Base-by-base conservation (phyloP, 1,284 basidiomycete species). In the Cutaneotrichosporon spelunceum region DNA sequence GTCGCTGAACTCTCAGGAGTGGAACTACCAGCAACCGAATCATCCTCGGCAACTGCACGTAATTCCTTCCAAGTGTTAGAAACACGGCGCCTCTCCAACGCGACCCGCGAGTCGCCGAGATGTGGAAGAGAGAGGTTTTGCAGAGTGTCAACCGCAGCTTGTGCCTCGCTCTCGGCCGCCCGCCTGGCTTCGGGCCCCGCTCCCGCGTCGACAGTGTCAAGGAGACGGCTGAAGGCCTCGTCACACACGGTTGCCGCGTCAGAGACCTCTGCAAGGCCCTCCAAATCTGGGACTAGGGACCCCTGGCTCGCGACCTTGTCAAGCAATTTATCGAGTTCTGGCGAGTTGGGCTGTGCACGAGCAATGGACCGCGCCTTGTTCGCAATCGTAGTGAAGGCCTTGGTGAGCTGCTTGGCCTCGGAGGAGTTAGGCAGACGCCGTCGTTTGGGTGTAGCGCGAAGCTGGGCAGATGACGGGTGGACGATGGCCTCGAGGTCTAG, bases 131-230 rank as follows among this genome's bases (percentile, higher is more conserved):
- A 48, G 2, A 57, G 58, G 44, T 61, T 29, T 26, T 54, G 19
- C 8, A 67, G 53, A 6, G 56, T 47, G 21, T 34, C 16, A 11
- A 69, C 57, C 1, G 53, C 36, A 1, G n/a, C 4, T 21, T 42
- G 30, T 1, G 61, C 64, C 4, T 66, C 49, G 19, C 29, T 27
- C 34, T 62, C 24, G 29, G n/a, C 47, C 14, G 42, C 50, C 10
- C 42, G 29, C 33, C 53, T 44, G 10, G 53, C 27, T n/a, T 34
- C 47, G 6, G 61, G 23, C 26, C 42, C 42, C 0, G 49, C 24
- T 6, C 48, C 21, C 2, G 57, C 24, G 52, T 74, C 72, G 8
- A 71, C 42, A 0, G 58, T 49, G 13, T 70, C 71, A n/a, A 74
- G 57, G 11, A 74, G 57, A 4, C 47, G 45, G 54, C 69, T 72